Evolutionary conservation across 805 yeast species (phyloP).

Genomic region (Hanseniaspora guilliermondii): DNA sequence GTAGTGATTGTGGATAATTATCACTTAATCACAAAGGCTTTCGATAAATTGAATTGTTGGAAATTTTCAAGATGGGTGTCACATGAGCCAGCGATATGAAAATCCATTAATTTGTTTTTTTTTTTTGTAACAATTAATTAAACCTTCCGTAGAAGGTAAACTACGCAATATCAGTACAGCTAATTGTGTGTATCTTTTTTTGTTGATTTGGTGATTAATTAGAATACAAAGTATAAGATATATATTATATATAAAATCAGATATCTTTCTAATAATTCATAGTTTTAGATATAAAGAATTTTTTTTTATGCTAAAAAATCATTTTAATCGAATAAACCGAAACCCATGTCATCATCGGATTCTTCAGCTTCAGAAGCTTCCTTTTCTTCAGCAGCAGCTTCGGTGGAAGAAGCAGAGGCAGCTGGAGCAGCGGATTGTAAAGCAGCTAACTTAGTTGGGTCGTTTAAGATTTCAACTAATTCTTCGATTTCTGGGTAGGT

Average conservation of each 20-base stretch:
- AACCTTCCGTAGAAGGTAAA: too few species aligned
- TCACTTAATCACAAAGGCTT: background rate
- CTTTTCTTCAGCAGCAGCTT: slow-evolving; percentile 59
- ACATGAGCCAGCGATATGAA: background rate
- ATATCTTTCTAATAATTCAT: background rate
- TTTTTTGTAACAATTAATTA: background rate
- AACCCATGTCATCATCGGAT: slow-evolving; percentile 82
- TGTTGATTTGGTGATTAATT: background rate
- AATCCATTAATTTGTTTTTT: background rate
- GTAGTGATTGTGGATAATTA: too few species aligned
- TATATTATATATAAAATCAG: background rate
- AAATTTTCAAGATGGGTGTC: background rate
- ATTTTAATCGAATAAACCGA: slow-evolving; percentile 93
- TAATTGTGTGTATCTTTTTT: too few species aligned
- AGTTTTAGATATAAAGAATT: background rate
- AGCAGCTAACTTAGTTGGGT: slow-evolving; percentile 99
- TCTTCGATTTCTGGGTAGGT: slow-evolving; percentile 98
- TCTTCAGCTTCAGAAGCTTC: slow-evolving; percentile 60
- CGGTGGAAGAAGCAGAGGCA: slow-evolving; percentile 48
- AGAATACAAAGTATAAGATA: background rate
- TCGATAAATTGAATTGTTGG: background rate
- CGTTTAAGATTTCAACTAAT: slow-evolving; percentile 97
- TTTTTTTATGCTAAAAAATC: slow-evolving; percentile 14
- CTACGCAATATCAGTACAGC: too few species aligned
- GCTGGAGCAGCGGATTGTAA: slow-evolving; percentile 97